A percentile compares a stretch with the other conserved stretches of the same genome.
Evolutionary conservation across 805 yeast genomes (phyloP).

Genomic region (Candida loeiensis): DNA sequence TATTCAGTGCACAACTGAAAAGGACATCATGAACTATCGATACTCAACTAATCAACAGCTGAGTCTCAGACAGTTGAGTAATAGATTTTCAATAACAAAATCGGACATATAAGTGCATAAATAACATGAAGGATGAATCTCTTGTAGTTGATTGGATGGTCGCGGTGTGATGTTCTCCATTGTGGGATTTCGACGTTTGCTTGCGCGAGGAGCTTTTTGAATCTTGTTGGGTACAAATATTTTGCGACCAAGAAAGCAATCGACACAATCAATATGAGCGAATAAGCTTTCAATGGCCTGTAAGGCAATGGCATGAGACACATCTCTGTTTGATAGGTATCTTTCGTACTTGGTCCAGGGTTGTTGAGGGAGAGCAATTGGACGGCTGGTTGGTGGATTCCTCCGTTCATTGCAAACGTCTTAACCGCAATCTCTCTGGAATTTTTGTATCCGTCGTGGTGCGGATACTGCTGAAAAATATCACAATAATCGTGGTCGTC

Average conservation of each 20-base stretch:
- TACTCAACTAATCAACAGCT: background rate
- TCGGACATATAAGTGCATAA: conserved; percentile 5
- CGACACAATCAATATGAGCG: conserved; percentile 7
- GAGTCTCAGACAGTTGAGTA: conserved; percentile 7
- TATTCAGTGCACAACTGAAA: no score
- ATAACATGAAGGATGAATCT: conserved; percentile 5
- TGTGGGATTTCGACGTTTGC: conserved; percentile 2
- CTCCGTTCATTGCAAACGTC: conserved; percentile 91
- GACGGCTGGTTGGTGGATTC: conserved; percentile 79
- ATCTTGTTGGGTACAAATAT: conserved; percentile 9
- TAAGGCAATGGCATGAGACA: conserved; percentile 60
- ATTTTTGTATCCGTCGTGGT: conserved; percentile 16
- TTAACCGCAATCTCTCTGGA: conserved; percentile 75
- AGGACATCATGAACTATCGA: no score
- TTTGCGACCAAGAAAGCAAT: conserved; percentile 14
- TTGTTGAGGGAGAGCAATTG: conserved; percentile 71
- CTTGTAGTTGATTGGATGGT: background rate
- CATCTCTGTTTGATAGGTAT: conserved; percentile 41
- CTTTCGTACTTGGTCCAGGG: conserved; percentile 21
- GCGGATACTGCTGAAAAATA: conserved; percentile 15
- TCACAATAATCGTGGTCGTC: conserved; percentile 60
- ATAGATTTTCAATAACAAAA: conserved; percentile 6
- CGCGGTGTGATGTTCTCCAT: conserved; percentile 1
- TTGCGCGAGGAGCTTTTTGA: background rate
- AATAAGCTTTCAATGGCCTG: conserved; percentile 18